phyloP scores from a whole-genome alignment of 768 basidiomycete genomes.

The Chiua virens region DNA sequence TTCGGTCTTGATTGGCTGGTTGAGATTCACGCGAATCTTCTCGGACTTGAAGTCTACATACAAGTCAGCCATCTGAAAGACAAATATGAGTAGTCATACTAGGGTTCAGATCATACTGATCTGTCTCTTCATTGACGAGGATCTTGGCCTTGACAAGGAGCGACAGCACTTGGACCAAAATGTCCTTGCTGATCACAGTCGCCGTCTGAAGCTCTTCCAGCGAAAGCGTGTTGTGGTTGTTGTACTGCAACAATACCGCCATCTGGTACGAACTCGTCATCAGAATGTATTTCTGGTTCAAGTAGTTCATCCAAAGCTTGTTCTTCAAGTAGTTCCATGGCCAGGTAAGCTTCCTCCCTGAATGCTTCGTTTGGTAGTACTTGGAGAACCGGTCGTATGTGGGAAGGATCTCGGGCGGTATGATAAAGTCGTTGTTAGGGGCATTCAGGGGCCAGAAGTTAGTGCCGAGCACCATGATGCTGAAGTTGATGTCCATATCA shows the following conservation, averaged over 20 bases:
- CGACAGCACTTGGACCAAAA: constrained; percentile 61
- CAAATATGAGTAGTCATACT: constrained; percentile 35
- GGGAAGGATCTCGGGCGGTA: constrained; percentile 83
- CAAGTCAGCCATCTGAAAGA: not conserved
- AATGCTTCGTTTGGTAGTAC: constrained; percentile 93
- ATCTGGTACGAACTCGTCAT: constrained; percentile 96
- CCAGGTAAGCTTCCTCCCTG: constrained; percentile 95
- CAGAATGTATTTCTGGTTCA: constrained; percentile 93
- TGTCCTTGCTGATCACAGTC: constrained; percentile 79
- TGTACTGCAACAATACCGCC: constrained; percentile 93
- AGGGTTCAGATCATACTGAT: constrained; percentile 92
- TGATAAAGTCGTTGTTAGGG: constrained; percentile 81
- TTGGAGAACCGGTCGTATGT: constrained; percentile 90
- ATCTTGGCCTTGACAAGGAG: constrained; percentile 88
- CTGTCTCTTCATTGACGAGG: constrained; percentile 82
- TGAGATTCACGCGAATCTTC: constrained; percentile 91
- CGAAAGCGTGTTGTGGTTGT: constrained; percentile 83
- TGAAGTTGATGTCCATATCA: constrained; percentile 88
- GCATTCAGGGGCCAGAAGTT: constrained; percentile 94
- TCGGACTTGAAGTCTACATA: constrained; percentile 81
- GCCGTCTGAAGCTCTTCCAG: constrained; percentile 76
- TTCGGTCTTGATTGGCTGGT: constrained; percentile 92
- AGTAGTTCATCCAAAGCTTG: constrained; percentile 90
- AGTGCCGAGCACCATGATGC: constrained; percentile 90
- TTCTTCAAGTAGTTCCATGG: constrained; percentile 98